These are phyloP conservation scores for Lipomyces mesembrius DNA, from an alignment of 805 yeast species.

Conservation along the genomic window DNA sequence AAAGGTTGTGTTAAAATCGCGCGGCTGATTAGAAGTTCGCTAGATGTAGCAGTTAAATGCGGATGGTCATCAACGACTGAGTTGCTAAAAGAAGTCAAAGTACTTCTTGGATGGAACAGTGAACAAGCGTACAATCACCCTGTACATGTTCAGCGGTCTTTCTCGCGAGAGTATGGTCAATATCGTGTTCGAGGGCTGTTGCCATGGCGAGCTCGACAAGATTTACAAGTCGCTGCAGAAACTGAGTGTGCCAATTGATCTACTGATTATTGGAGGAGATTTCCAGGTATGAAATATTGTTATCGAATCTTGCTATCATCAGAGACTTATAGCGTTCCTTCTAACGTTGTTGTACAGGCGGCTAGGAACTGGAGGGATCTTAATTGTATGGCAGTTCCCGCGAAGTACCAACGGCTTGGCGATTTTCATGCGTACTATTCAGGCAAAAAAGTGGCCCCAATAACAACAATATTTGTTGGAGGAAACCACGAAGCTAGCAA, in stretches of 20 bases:
- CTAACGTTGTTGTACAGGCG: constrained; percentile 51
- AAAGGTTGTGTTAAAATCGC: too few relatives aligned
- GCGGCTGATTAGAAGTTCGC: not conserved
- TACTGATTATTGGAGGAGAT: constrained; percentile 86
- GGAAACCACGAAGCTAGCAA: constrained; percentile 95
- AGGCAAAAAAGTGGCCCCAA: constrained; percentile 67
- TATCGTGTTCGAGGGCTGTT: constrained; percentile 85
- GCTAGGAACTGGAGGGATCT: constrained; percentile 67
- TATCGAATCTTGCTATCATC: not conserved
- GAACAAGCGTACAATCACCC: not conserved
- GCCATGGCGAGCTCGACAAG: constrained; percentile 75
- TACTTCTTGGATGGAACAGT: not conserved
- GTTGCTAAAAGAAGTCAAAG: not conserved
- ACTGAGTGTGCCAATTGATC: constrained; percentile 50
- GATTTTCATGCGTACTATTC: constrained; percentile 77
- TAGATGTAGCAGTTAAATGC: not conserved
- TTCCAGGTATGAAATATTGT: constrained; percentile 48
- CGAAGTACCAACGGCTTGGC: constrained; percentile 72
- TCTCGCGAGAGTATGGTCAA: constrained; percentile 30
- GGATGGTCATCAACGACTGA: not conserved
- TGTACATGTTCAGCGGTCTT: not conserved
- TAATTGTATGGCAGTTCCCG: constrained; percentile 74
- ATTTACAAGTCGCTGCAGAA: constrained; percentile 54
- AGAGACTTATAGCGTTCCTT: not conserved
- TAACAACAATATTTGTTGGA: constrained; percentile 81